phyloP scores from a whole-genome alignment of 2,329 filamentous ascomycete species.

The Alternaria dauci region DNA sequence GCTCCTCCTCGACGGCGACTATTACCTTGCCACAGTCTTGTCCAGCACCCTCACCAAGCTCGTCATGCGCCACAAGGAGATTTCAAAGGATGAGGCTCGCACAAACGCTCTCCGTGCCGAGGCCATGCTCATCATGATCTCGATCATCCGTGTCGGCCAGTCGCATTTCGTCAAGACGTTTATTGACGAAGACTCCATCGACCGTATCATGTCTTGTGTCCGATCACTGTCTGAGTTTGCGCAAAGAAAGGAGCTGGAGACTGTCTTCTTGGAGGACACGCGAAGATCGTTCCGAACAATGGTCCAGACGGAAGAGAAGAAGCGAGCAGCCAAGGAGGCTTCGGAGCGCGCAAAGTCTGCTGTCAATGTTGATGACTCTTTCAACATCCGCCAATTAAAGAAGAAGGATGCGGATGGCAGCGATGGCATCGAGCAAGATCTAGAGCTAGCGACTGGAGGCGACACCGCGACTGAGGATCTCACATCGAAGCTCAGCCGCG shows the following conservation, averaged over 20 bases:
- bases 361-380: constrained; percentile 93
- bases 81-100: constrained; percentile 82
- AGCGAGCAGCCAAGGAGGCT: constrained; percentile 93
- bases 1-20: constrained; percentile 92
- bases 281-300: constrained; percentile 95
- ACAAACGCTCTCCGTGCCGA: constrained; percentile 95
- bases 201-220: constrained; percentile 97
- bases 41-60: constrained; percentile 95
- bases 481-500: constrained; percentile 91
- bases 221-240: constrained; percentile 90
- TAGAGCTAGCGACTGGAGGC: constrained; percentile 93
- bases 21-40: constrained; percentile 94
- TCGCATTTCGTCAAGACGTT: constrained; percentile 98
- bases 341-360: constrained; percentile 92
- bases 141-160: constrained; percentile 95
- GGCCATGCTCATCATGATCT: constrained; percentile 99
- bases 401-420: constrained; percentile 83
- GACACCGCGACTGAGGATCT: constrained; percentile 85
- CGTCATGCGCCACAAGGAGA: constrained; percentile 95
- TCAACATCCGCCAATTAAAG: constrained; percentile 88
- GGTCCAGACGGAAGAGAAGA: constrained; percentile 97
- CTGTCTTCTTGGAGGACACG: constrained; percentile 92
- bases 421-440: constrained; percentile 86
- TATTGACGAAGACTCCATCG: constrained; percentile 98
- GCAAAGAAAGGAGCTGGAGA: constrained; percentile 88